These are phyloP conservation scores for Solanum gandarillasii DNA, from an alignment of 257 asterid species.

Conservation along the genomic window DNA sequence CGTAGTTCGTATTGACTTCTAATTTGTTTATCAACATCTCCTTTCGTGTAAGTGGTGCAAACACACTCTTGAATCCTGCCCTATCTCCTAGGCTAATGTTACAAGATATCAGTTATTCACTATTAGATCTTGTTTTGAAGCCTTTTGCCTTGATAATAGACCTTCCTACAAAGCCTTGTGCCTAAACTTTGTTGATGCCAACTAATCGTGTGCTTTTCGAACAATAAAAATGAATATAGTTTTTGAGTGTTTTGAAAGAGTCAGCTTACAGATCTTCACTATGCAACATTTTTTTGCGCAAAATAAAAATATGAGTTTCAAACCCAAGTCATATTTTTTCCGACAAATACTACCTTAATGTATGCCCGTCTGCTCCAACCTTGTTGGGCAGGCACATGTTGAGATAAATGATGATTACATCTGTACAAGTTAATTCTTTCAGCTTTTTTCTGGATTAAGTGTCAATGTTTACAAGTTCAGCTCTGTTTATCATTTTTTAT, in stretches of 20 bases:
- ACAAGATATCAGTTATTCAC: background rate
- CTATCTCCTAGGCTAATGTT: background rate
- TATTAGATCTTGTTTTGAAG: background rate
- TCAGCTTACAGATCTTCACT: background rate
- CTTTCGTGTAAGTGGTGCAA: background rate
- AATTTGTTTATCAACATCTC: background rate
- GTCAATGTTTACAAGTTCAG: background rate
- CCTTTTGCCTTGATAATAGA: background rate
- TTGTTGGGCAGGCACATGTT: background rate
- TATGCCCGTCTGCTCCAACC: background rate
- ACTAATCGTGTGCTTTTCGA: background rate
- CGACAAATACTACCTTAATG: background rate
- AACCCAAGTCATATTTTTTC: background rate
- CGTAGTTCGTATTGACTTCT: background rate
- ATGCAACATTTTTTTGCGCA: background rate
- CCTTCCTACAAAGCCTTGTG: background rate
- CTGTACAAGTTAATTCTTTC: background rate
- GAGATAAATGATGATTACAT: background rate
- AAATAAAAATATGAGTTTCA: background rate
- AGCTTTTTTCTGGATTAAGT: background rate
- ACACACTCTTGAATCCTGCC: background rate
- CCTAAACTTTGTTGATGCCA: background rate
- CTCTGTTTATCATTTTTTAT: conserved; percentile 13
- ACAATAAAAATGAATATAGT: background rate
- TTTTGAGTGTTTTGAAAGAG: background rate